phyloP scores from a whole-genome alignment of 306 rosid species.

The Fragaria nilgerrensis region DNA sequence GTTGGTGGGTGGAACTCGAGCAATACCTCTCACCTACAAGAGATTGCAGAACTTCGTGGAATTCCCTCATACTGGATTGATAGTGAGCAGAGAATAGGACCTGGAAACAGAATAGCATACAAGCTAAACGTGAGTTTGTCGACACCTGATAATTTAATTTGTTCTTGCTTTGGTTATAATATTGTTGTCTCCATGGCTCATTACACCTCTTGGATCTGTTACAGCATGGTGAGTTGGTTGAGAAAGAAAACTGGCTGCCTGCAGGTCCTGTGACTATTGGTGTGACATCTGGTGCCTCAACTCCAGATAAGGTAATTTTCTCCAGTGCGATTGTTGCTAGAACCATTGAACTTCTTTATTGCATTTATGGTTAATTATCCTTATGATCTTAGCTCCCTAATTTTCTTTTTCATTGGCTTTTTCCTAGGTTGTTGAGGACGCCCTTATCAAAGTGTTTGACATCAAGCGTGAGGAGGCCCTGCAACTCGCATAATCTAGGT shows the following conservation, averaged over 20 bases:
- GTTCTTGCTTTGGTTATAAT: not conserved
- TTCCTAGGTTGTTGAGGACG: conserved; percentile 80
- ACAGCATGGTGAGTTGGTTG: conserved; percentile 95
- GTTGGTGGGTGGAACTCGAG: conserved; percentile 99
- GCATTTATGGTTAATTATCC: not conserved
- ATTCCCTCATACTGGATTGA: conserved; percentile 97
- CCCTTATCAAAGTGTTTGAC: conserved; percentile 74
- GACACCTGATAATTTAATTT: conserved; percentile 9
- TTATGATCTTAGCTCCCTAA: not conserved
- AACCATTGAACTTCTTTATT: not conserved
- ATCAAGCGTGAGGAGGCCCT: conserved; percentile 74
- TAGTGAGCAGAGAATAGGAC: conserved; percentile 89
- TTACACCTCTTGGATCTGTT: not conserved
- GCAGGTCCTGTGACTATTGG: conserved; percentile 83
- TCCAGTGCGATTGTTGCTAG: not conserved
- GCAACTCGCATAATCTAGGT: conserved; percentile 46
- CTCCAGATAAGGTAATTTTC: conserved; percentile 91
- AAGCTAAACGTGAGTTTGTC: conserved; percentile 64
- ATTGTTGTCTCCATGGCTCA: not conserved
- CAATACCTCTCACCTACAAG: conserved; percentile 95
- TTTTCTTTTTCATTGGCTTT: conserved; percentile 2
- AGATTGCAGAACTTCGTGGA: conserved; percentile 91
- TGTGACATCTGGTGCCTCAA: conserved; percentile 96
- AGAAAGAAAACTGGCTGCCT: conserved; percentile 85
- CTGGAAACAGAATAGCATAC: conserved; percentile 84